Percentiles rank a stretch among this genome's conserved stretches.
phyloP scores from a whole-genome alignment of 148 eudicot species.

The Spergularia marina region DNA sequence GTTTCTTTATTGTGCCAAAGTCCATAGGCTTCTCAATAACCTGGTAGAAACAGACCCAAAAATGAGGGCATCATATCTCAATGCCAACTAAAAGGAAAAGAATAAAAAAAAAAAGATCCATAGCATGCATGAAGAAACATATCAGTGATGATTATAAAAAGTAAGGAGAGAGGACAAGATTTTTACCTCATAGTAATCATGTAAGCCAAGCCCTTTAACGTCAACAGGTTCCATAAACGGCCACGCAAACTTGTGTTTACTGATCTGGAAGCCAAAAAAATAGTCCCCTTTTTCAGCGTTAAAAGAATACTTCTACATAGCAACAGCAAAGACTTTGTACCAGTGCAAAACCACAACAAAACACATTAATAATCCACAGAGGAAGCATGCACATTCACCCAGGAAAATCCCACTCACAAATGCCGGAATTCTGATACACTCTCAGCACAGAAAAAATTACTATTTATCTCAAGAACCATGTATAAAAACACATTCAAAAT shows the following conservation, averaged over 20 bases:
- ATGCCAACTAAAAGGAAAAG: neutral
- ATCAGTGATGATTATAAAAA: neutral
- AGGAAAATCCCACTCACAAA: too few species aligned
- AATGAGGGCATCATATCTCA: slow-evolving; percentile 7
- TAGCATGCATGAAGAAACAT: neutral
- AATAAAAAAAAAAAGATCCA: too few species aligned
- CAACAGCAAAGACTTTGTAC: neutral
- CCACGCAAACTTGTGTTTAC: slow-evolving; percentile 83
- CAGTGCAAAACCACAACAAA: neutral
- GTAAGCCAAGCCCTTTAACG: slow-evolving; percentile 70
- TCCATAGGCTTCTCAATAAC: slow-evolving; percentile 93
- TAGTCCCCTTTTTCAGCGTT: neutral
- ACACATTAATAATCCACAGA: too few species aligned
- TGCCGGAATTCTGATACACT: too few species aligned
- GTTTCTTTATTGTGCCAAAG: slow-evolving; percentile 75
- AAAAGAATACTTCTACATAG: neutral
- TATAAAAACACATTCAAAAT: too few species aligned
- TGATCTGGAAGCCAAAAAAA: slow-evolving; percentile 43
- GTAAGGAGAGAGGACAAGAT: neutral
- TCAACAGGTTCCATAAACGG: slow-evolving; percentile 94
- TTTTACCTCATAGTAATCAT: slow-evolving; percentile 76
- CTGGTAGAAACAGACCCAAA: slow-evolving; percentile 35
- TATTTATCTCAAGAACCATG: too few species aligned
- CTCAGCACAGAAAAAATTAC: too few species aligned
- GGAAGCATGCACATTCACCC: too few species aligned